A percentile compares a stretch with the other conserved stretches of the same genome.
phyloP scores from a whole-genome alignment of 2,329 filamentous ascomycete genomes.

The Verticillium nonalfalfae region DNA sequence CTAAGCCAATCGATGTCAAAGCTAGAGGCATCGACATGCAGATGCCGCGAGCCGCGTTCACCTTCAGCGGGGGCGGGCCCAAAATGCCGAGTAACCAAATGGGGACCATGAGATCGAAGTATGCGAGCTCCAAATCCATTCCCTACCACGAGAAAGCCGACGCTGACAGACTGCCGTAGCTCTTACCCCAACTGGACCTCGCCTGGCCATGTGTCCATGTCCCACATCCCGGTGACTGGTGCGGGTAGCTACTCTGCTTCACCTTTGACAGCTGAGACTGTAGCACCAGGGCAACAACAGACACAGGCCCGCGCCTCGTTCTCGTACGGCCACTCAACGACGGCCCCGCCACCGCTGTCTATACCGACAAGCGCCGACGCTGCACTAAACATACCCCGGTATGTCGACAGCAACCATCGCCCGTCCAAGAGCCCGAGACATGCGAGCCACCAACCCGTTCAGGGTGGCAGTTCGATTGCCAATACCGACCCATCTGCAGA shows the following conservation, averaged over 20 bases:
- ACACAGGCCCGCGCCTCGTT: slow-evolving; percentile 47
- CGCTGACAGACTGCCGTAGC: slow-evolving; percentile 23
- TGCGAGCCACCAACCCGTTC: slow-evolving; percentile 45
- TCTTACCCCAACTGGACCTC: slow-evolving; percentile 53
- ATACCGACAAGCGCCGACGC: slow-evolving; percentile 28
- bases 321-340: slow-evolving; percentile 45
- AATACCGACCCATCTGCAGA: slow-evolving; percentile 44
- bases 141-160: no score
- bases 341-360: slow-evolving; percentile 40
- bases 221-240: slow-evolving; percentile 41
- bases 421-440: slow-evolving; percentile 52
- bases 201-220: slow-evolving; percentile 34
- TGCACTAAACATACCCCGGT: slow-evolving; percentile 47
- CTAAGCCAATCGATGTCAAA: slow-evolving; percentile 50
- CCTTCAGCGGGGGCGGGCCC: slow-evolving; percentile 43
- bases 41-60: slow-evolving; percentile 50
- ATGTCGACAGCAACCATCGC: slow-evolving; percentile 48
- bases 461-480: slow-evolving; percentile 40
- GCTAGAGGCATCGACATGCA: slow-evolving; percentile 46
- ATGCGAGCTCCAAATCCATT: slow-evolving; percentile 22
- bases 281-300: slow-evolving; percentile 44
- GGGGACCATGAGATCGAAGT: slow-evolving; percentile 52
- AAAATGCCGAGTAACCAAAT: slow-evolving; percentile 49
- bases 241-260: slow-evolving; percentile 42
- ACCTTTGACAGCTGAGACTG: slow-evolving; percentile 43